Percentiles rank a stretch among this genome's conserved stretches.
phyloP scores from a whole-genome alignment of 202 grass and related monocot genomes.

The Setaria viridis region DNA sequence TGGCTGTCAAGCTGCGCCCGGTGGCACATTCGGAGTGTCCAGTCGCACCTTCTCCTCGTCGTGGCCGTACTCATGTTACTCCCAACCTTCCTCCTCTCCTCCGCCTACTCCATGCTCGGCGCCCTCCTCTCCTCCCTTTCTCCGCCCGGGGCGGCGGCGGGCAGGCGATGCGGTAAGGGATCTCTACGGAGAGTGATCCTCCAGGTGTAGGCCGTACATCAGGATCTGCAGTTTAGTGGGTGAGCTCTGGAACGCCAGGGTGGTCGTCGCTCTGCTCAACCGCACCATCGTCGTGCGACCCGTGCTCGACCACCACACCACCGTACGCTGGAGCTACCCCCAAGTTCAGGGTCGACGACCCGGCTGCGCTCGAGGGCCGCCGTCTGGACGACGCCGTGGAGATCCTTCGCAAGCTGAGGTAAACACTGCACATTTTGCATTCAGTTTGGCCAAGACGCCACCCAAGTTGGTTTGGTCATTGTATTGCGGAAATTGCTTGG shows the following conservation, averaged over 20 bases:
- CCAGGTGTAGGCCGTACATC: background rate
- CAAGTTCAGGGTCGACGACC: background rate
- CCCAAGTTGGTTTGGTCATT: background rate
- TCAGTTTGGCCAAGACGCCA: background rate
- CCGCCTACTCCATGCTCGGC: background rate
- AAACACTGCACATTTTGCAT: background rate
- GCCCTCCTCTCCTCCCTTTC: background rate
- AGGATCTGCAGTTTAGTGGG: background rate
- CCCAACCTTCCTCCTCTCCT: background rate
- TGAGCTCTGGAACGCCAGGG: background rate
- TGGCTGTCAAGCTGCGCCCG: background rate
- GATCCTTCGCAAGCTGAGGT: background rate
- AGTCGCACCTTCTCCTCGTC: background rate
- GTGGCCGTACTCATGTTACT: background rate
- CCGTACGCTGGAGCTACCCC: background rate
- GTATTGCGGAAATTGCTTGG: background rate
- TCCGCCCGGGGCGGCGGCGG: background rate
- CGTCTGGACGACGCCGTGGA: background rate
- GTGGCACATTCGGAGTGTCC: background rate
- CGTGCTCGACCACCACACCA: background rate
- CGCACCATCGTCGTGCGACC: no score
- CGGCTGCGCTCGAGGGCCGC: background rate
- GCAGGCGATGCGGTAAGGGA: background rate
- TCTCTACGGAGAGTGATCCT: background rate
- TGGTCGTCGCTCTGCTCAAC: background rate